These are phyloP conservation scores for Suillus placidus DNA, from an alignment of 768 basidiomycete species.

Conservation along the genomic window DNA sequence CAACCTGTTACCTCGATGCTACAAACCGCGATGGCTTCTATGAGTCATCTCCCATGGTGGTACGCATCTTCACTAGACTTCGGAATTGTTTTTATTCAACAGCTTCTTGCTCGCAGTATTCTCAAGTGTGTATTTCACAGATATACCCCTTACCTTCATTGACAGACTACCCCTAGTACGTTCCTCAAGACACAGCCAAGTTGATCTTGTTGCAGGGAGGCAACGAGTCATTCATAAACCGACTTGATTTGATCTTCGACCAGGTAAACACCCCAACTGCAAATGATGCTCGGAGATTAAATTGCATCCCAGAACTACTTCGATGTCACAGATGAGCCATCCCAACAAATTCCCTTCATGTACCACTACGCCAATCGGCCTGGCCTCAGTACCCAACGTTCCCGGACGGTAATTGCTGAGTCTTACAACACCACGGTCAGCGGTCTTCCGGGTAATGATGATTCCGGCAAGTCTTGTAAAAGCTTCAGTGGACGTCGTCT, in stretches of 20 bases:
- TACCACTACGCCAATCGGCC: constrained; percentile 69
- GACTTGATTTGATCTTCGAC: constrained; percentile 61
- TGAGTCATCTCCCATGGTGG: constrained; percentile 63
- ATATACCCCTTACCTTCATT: neutral
- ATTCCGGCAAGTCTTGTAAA: constrained; percentile 32
- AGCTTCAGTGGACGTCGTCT: neutral
- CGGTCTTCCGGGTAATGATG: constrained; percentile 69
- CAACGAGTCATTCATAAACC: constrained; percentile 49
- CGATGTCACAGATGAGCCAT: constrained; percentile 65
- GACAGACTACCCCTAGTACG: constrained; percentile 43
- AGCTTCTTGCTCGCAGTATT: constrained; percentile 44
- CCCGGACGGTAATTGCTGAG: constrained; percentile 55
- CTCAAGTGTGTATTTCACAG: constrained; percentile 42
- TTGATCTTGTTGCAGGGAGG: constrained; percentile 67
- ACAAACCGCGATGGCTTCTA: constrained; percentile 64
- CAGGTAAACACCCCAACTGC: constrained; percentile 35
- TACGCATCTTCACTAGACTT: constrained; percentile 32
- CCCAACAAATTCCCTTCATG: constrained; percentile 71
- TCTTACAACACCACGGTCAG: constrained; percentile 58
- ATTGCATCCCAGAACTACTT: constrained; percentile 51
- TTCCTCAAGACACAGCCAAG: constrained; percentile 65
- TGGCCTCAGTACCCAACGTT: constrained; percentile 57
- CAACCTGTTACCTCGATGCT: constrained; percentile 63
- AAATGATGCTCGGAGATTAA: neutral
- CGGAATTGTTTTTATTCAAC: neutral